Evolutionary conservation across 2,329 filamentous ascomycete species (phyloP), one percentile per base, ranked within the genome.

Genomic region (Alternaria angustiovoidea): DNA sequence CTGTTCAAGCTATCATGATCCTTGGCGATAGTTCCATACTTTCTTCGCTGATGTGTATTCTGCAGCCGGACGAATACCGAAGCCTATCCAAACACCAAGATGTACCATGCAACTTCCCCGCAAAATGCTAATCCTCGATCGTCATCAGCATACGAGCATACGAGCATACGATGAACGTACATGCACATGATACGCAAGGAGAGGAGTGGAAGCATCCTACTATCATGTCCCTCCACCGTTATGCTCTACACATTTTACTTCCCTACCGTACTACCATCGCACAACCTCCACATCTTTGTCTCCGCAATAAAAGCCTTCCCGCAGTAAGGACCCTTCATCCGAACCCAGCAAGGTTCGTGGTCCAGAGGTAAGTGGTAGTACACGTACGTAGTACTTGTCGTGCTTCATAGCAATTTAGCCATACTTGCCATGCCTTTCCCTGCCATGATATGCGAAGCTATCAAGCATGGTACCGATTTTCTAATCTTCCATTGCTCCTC

Each of bases 91-190:
- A 46, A 53, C n/a, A 48, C 16, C 22, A 26, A 32, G 24, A 24
- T 26, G 20, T 20, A 41, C 34, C 36, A 22, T 39, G 28, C 48
- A 36, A 49, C 43, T 61, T 58, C 59, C 59, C 54, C 59, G 54
- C 54, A 54, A 49, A 58, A 61, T 52, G 53, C 58, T 30, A 59
- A 30, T 41, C n/a, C 38, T 28, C 39, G 44, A 56, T 60, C 53
- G 46, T 36, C 32, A 36, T 30, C 12, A 36, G 32, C 32, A 38
- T 12, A 41, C 30, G 36, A 22, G 32, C 32, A 38, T 12, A 41
- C 30, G 36, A 22, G 22, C 26, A 41, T 28, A 32, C 20, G 47
- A 51, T 41, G 26, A 32, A 20, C 24, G 42, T 60, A 28, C 36
- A 56, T 54, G 51, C 49, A n/a, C 49, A 32, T 57, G 55, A 57